phyloP scores from a whole-genome alignment of 495 filamentous ascomycete genomes.

The Darksidea phi region DNA sequence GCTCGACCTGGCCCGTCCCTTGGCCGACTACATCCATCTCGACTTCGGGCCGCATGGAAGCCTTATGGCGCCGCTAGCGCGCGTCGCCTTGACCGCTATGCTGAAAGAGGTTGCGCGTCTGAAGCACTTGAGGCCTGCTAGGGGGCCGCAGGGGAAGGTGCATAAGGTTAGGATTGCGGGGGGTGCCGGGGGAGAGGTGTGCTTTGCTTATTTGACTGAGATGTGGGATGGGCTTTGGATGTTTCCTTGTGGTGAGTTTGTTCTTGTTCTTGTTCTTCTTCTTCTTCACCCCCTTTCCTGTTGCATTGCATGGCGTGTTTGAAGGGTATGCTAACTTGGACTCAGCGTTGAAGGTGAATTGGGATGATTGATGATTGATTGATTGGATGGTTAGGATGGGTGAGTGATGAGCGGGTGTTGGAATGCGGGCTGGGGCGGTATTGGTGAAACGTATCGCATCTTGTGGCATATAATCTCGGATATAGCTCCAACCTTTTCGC shows the following conservation, averaged over 20 bases:
- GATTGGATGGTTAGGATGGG: too few relatives aligned
- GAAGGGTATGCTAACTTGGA: neutral
- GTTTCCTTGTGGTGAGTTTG: slow-evolving; percentile 43
- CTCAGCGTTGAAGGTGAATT: slow-evolving; percentile 4
- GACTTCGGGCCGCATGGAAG: slow-evolving; percentile 41
- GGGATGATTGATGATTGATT: neutral
- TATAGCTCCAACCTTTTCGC: too few relatives aligned
- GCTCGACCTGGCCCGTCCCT: slow-evolving; percentile 34
- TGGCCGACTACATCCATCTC: slow-evolving; percentile 42
- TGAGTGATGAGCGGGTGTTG: too few relatives aligned
- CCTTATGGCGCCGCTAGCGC: slow-evolving; percentile 40
- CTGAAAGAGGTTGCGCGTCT: slow-evolving; percentile 39
- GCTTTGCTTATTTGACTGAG: slow-evolving; percentile 43
- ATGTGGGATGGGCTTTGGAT: slow-evolving; percentile 42
- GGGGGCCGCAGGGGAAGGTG: slow-evolving; percentile 40
- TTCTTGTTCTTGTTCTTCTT: neutral
- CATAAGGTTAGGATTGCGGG: slow-evolving; percentile 37
- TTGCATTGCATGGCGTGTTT: too few relatives aligned
- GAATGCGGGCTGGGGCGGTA: too few relatives aligned
- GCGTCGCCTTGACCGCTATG: slow-evolving; percentile 43
- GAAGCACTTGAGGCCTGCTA: slow-evolving; percentile 34
- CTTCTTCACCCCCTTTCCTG: too few relatives aligned
- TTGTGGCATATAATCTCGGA: too few relatives aligned
- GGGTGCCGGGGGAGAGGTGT: slow-evolving; percentile 20
- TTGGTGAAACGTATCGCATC: too few relatives aligned